A percentile compares a stretch with the other conserved stretches of the same genome.
These are phyloP conservation scores for Teunomyces cretensis DNA, from an alignment of 805 yeast genomes.

Conservation along the genomic window DNA sequence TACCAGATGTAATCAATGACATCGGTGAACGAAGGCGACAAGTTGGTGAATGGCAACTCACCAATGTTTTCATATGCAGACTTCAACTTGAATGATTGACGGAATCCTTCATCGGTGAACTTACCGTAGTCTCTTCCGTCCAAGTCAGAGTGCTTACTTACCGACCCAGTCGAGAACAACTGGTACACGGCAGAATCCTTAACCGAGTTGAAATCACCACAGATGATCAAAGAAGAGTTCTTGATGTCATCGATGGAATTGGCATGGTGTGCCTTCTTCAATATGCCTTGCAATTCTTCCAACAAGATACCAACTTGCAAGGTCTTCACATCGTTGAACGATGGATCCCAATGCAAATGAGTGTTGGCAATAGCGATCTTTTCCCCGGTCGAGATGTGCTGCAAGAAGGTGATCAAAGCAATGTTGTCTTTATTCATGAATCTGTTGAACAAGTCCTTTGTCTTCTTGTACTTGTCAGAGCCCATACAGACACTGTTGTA, in stretches of 20 bases:
- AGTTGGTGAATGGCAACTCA: conserved; percentile 92
- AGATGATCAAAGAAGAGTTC: conserved; percentile 73
- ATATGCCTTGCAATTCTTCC: conserved; percentile 76
- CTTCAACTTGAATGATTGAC: conserved; percentile 75
- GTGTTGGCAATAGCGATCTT: conserved; percentile 78
- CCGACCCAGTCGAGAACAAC: conserved; percentile 77
- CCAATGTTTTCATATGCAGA: conserved; percentile 83
- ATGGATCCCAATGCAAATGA: conserved; percentile 98
- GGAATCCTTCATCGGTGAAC: conserved; percentile 85
- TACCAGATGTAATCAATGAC: conserved; percentile 96
- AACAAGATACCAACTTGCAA: conserved; percentile 90
- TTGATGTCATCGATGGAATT: conserved; percentile 50
- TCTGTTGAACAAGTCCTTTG: conserved; percentile 92
- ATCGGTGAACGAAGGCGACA: conserved; percentile 89
- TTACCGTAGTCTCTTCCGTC: conserved; percentile 87
- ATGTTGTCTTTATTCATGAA: conserved; percentile 95
- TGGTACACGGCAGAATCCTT: conserved; percentile 89
- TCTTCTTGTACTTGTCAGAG: conserved; percentile 83
- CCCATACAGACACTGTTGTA: conserved; percentile 79
- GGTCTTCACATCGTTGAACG: conserved; percentile 91
- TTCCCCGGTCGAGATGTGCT: conserved; percentile 71
- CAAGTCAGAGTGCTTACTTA: conserved; percentile 76
- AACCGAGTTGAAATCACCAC: conserved; percentile 95
- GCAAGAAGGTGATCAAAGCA: conserved; percentile 74
- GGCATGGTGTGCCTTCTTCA: conserved; percentile 49